A percentile compares a stretch with the other conserved stretches of the same genome.
Conservation (phyloP, 805 yeast genomes). For the Ogataea saltuana region DNA sequence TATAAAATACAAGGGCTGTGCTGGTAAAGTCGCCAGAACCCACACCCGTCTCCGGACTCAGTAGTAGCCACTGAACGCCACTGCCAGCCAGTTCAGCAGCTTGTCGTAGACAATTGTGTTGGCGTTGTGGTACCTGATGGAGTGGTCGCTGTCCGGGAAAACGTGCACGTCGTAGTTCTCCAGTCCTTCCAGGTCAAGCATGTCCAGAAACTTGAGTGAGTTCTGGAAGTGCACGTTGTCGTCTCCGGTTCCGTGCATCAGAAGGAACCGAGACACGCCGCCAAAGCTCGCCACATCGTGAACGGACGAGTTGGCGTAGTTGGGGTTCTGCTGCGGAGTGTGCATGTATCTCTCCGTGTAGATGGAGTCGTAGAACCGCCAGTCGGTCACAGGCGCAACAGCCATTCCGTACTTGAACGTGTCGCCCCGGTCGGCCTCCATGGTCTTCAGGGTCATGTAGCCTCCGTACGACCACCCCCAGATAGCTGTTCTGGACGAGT, state of each 20-base stretch:
- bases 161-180: slow-evolving; percentile 81
- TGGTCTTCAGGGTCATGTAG: slow-evolving; percentile 82
- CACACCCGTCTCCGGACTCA: too few relatives aligned
- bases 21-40: too few relatives aligned
- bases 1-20: too few relatives aligned
- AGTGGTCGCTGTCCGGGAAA: slow-evolving; percentile 81
- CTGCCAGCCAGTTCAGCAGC: slow-evolving; percentile 60
- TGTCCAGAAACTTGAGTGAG: slow-evolving; percentile 74
- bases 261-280: slow-evolving; percentile 62
- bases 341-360: slow-evolving; percentile 96
- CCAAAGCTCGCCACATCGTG: slow-evolving; percentile 56
- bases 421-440: slow-evolving; percentile 76
- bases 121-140: slow-evolving; percentile 72
- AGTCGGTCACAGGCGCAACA: slow-evolving; percentile 97
- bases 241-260: slow-evolving; percentile 97
- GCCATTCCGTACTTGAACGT: slow-evolving; percentile 88
- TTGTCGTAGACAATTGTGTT: slow-evolving; percentile 68
- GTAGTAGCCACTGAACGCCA: slow-evolving; percentile 57
- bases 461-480: slow-evolving; percentile 99
- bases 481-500: slow-evolving; percentile 67
- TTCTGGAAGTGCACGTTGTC: slow-evolving; percentile 97
- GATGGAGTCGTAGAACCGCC: slow-evolving; percentile 88
- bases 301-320: slow-evolving; percentile 58
- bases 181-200: slow-evolving; percentile 66
- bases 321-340: slow-evolving; percentile 64